These are phyloP conservation scores for Ambrosia artemisiifolia DNA, from an alignment of 129 eudicot species.

Conservation along the genomic window DNA sequence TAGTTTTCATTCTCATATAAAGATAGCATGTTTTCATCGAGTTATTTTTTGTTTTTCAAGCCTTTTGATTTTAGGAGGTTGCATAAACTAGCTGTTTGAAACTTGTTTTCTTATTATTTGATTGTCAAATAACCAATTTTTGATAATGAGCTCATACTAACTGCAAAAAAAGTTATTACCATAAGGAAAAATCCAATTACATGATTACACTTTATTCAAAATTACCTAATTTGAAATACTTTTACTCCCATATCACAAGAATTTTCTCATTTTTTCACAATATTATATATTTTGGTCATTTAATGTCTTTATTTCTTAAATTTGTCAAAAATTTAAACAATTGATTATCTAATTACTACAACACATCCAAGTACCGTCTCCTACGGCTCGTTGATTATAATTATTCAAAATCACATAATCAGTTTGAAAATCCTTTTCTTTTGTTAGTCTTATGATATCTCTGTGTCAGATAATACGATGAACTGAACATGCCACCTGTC, in stretches of 20 bases:
- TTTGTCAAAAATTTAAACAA: not conserved
- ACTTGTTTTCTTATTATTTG: not conserved
- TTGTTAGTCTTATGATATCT: conserved; percentile 8
- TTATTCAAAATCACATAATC: not conserved
- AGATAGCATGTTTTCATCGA: conserved; percentile 10
- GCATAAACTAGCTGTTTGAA: not conserved
- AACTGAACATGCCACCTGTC: not conserved
- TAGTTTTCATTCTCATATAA: not conserved
- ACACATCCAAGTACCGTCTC: not conserved
- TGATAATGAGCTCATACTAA: not conserved
- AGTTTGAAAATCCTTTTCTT: not conserved
- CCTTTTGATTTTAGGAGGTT: not conserved
- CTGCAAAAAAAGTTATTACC: not conserved
- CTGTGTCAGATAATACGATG: conserved; percentile 9
- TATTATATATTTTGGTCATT: not conserved
- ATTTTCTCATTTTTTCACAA: not conserved
- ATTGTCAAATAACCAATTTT: not conserved
- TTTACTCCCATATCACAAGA: not conserved
- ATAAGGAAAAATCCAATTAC: not conserved
- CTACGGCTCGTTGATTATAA: too few species aligned
- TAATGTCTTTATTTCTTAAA: not conserved
- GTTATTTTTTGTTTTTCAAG: conserved; percentile 13
- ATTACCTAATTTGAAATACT: not conserved
- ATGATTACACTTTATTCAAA: not conserved
- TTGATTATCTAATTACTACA: not conserved